phyloP scores from a whole-genome alignment of 768 basidiomycete species.

The Tylopilus balloui region DNA sequence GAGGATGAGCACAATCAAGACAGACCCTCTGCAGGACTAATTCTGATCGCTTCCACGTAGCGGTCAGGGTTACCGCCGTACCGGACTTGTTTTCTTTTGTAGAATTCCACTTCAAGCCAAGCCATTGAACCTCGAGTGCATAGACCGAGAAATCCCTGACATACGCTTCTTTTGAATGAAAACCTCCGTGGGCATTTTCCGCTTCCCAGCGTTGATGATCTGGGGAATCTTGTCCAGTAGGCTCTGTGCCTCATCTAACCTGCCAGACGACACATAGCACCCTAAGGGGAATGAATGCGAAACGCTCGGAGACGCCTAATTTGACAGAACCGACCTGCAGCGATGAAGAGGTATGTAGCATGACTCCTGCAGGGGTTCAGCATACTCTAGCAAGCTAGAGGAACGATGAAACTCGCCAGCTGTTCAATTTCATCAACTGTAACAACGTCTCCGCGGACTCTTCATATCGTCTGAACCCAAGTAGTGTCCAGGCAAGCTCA shows the following conservation, averaged over 20 bases:
- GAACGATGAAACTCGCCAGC: slow-evolving; percentile 44
- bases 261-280: slow-evolving; percentile 56
- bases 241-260: slow-evolving; percentile 54
- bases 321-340: slow-evolving; percentile 48
- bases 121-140: background rate
- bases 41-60: slow-evolving; percentile 53
- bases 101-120: slow-evolving; percentile 57
- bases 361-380: slow-evolving; percentile 51
- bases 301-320: background rate
- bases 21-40: slow-evolving; percentile 68
- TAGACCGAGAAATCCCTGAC: slow-evolving; percentile 18
- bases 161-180: slow-evolving; percentile 73
- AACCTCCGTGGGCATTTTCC: slow-evolving; percentile 69
- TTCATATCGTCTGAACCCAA: slow-evolving; percentile 58
- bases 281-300: slow-evolving; percentile 33
- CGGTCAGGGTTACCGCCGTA: slow-evolving; percentile 47
- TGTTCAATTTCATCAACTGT: slow-evolving; percentile 60
- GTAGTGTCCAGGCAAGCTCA: slow-evolving; percentile 73
- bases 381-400: background rate
- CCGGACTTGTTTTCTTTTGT: slow-evolving; percentile 60
- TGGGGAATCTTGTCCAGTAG: slow-evolving; percentile 60
- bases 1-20: background rate
- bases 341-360: slow-evolving; percentile 73
- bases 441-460: slow-evolving; percentile 68
- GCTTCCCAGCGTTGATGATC: slow-evolving; percentile 57